Conservation (phyloP, 345 rosid species). For the Angophora floribunda region DNA sequence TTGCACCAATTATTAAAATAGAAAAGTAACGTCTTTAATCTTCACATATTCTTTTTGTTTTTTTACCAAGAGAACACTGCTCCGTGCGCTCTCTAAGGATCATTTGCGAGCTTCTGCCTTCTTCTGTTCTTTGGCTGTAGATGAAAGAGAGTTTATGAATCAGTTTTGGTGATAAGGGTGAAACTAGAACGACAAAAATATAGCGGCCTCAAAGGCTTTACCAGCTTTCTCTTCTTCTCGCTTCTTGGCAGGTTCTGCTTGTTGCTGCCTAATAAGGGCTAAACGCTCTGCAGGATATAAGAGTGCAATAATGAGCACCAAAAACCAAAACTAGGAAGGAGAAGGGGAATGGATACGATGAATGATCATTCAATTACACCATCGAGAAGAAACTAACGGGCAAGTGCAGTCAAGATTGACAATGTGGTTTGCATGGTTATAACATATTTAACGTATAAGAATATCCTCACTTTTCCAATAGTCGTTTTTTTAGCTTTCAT, state of each 20-base stretch:
- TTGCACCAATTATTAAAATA: neutral
- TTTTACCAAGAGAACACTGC: neutral
- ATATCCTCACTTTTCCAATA: neutral
- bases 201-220: neutral
- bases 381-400: neutral
- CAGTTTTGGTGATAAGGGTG: neutral
- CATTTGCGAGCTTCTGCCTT: conserved; percentile 54
- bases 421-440: neutral
- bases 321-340: neutral
- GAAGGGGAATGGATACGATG: neutral
- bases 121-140: conserved; percentile 55
- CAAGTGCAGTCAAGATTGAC: neutral
- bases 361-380: neutral
- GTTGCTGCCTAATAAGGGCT: neutral
- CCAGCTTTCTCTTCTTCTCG: neutral
- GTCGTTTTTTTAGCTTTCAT: neutral
- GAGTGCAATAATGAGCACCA: neutral
- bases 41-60: neutral
- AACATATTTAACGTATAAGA: neutral
- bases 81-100: neutral
- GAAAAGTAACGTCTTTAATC: neutral
- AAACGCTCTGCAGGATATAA: neutral
- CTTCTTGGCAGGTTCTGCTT: neutral
- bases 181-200: neutral
- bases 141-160: neutral